Evolutionary conservation across 2,329 filamentous ascomycete genomes (phyloP), one percentile per base, ranked within the genome.

Genomic region (Beauveria varroae): DNA sequence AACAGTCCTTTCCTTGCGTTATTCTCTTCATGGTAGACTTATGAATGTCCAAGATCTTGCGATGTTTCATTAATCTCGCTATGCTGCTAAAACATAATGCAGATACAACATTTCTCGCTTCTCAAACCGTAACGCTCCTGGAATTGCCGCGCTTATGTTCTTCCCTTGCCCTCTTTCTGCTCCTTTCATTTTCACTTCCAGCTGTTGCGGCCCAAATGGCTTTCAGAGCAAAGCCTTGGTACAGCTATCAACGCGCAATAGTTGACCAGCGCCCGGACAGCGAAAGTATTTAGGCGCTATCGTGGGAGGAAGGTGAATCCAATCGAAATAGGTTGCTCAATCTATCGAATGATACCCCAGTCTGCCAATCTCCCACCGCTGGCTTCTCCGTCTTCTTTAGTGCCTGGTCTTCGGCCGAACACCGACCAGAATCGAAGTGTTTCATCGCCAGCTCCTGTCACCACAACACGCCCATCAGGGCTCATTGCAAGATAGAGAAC

Each of bases 401-500:
- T 81, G 28, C 88, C 87, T 30, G 89, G 86, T 69, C 91, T 88
- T 70, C 89, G 88, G 63, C 90, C 91, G 76, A 99, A 99, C 2
- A 95, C 89, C 62, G 95, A 95, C 95, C 95, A 99, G 76, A 99
- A 99, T 49, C 95, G 81, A 55, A 99, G 76, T 0, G 95, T 99
- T 77, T 99, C 95, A 67, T 99, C 95, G 18, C 95, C 95, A 4
- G 95, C 95, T 26, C 95, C 95, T 0, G 95, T 99, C 14, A 98
- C 95, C 22, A 99, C 90, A 3, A 91, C 90, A 67, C 93, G 86
- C 20, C 95, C 95, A 70, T 98, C 93, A 1, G 95, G 95, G 70
- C 93, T 97, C 92, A 98, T 98, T 37, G 93, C 93, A 57, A 99
- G 81, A 73, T 98, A 99, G 3, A 99, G 81, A 14, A 99, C 95